Conservation (phyloP, 345 rosid species). For the Geranium rotundifolium region DNA sequence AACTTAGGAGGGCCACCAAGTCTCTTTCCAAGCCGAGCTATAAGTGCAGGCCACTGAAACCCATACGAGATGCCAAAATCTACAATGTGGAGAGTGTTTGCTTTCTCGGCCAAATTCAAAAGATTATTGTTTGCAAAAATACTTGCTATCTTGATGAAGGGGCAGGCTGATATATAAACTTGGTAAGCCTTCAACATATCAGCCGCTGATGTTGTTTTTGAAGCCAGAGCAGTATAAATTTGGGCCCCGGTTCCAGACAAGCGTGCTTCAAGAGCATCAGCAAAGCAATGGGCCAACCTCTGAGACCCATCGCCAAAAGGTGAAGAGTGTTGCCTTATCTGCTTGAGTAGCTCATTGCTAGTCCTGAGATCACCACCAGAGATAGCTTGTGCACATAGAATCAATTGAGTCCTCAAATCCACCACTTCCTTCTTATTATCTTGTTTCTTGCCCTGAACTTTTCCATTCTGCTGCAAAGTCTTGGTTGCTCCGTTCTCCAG, state of each 20-base stretch:
- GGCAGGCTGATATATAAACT: neutral
- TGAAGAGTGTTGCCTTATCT: constrained; percentile 30
- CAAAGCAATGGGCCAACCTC: constrained; percentile 40
- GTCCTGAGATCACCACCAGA: constrained; percentile 19
- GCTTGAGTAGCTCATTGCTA: constrained; percentile 26
- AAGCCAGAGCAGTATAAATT: neutral
- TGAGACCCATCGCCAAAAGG: constrained; percentile 40
- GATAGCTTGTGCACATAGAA: constrained; percentile 38
- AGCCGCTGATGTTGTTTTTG: neutral
- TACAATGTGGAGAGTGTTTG: constrained; percentile 4
- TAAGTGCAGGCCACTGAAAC: constrained; percentile 43
- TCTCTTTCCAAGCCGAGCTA: no score
- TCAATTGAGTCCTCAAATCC: constrained; percentile 37
- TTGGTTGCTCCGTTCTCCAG: no score
- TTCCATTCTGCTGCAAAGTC: constrained; percentile 10
- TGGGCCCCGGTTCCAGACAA: no score
- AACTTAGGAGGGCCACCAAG: constrained; percentile 33
- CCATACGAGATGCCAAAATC: constrained; percentile 9
- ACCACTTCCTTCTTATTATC: constrained; percentile 19
- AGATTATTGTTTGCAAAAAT: neutral
- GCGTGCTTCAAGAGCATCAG: constrained; percentile 45
- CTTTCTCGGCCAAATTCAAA: constrained; percentile 1
- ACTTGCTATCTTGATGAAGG: constrained; percentile 4
- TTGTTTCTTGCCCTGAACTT: constrained; percentile 11
- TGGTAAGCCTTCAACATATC: constrained; percentile 8